Evolutionary conservation across 805 yeast species (phyloP).

Genomic region (Wickerhamomyces chambardii): DNA sequence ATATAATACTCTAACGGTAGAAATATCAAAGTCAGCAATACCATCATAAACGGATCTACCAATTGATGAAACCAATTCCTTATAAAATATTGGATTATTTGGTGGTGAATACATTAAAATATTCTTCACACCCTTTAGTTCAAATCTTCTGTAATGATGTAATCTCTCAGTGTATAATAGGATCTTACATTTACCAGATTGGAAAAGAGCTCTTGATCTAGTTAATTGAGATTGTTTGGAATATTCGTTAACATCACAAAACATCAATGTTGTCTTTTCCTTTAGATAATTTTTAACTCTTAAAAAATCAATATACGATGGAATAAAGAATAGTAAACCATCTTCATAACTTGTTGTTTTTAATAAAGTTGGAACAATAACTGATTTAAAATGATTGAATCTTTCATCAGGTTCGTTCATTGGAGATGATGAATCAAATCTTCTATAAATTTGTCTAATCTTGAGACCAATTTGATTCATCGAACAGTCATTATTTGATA

Average conservation of each 20-base stretch:
- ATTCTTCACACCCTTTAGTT: conserved; percentile 76
- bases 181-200: conserved; percentile 50
- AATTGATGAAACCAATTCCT: conserved; percentile 63
- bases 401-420: conserved; percentile 72
- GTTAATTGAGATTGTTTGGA: conserved; percentile 63
- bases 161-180: conserved; percentile 90
- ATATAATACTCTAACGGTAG: conserved; percentile 52
- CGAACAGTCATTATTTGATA: conserved; percentile 38
- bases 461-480: conserved; percentile 59
- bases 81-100: conserved; percentile 73
- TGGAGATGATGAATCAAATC: conserved; percentile 53
- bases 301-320: conserved; percentile 80
- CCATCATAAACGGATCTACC: conserved; percentile 45
- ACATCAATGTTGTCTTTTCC: conserved; percentile 51
- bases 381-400: conserved; percentile 70
- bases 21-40: conserved; percentile 45
- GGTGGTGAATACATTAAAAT: conserved; percentile 81
- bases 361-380: conserved; percentile 61
- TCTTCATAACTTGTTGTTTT: conserved; percentile 51
- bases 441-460: conserved; percentile 59
- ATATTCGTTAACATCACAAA: conserved; percentile 79
- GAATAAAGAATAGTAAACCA: conserved; percentile 76
- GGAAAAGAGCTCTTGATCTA: conserved; percentile 62
- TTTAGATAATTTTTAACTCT: conserved; percentile 58
- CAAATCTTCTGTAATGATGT: conserved; percentile 85